A percentile compares a stretch with the other conserved stretches of the same genome.
These are phyloP conservation scores for Gossypium sturtianum DNA, from an alignment of 345 rosid genomes.

Conservation along the genomic window DNA sequence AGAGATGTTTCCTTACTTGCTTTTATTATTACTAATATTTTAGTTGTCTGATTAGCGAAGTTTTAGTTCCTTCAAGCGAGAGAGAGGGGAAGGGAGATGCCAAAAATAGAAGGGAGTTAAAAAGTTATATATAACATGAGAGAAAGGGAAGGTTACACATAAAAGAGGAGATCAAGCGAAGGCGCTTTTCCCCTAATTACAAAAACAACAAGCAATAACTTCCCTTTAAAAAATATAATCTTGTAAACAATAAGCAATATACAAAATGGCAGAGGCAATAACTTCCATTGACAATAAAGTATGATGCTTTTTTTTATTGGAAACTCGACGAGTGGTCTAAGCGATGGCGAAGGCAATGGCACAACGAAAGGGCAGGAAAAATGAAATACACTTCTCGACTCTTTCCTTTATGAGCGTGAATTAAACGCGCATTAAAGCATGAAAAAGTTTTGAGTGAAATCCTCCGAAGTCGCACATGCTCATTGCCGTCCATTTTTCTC, in stretches of 20 bases:
- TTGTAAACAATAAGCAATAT: not conserved
- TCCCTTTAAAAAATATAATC: not conserved
- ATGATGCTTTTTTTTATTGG: slow-evolving; percentile 14
- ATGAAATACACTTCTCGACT: too few relatives aligned
- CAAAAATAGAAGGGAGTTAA: slow-evolving; percentile 28
- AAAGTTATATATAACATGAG: not conserved
- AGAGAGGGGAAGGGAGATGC: slow-evolving; percentile 12
- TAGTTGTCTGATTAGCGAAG: not conserved
- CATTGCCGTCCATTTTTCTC: slow-evolving; percentile 13
- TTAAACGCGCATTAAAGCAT: not conserved
- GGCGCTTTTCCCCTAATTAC: too few relatives aligned
- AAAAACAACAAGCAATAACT: not conserved
- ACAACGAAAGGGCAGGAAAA: too few relatives aligned
- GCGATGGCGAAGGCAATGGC: not conserved
- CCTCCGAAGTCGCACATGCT: slow-evolving; percentile 19
- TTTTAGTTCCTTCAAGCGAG: slow-evolving; percentile 12
- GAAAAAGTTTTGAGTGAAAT: slow-evolving; percentile 10
- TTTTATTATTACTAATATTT: not conserved
- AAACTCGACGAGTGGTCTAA: slow-evolving; percentile 18
- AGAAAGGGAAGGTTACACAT: slow-evolving; percentile 21
- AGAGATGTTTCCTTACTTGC: slow-evolving; percentile 7
- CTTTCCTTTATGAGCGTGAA: not conserved
- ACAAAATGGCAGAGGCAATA: not conserved
- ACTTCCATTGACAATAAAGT: slow-evolving; percentile 23
- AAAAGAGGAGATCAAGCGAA: slow-evolving; percentile 13